Base-by-base conservation (phyloP, 768 basidiomycete species). In the Xerocomellus chrysenteron region DNA sequence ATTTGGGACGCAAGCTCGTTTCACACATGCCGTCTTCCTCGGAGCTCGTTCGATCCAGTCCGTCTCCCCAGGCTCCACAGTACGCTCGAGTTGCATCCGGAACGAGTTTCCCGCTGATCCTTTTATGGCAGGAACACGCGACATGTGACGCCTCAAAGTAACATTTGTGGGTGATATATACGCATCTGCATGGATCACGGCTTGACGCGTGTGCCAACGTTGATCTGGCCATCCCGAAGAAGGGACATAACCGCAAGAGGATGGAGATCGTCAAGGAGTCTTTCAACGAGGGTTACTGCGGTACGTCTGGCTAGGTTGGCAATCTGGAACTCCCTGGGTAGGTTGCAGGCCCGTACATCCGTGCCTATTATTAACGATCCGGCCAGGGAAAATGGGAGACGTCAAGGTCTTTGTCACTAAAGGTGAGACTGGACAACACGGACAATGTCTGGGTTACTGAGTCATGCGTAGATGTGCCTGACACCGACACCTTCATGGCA, bases 201-300 rank as follows among this genome's bases (percentile, higher is more conserved):
- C 48, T 37, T 57, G 50, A 58, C 26, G 9, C 1, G 50, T 30
- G 16, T 60, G 85, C 80, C 7, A 90, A 89, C 55, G 87, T 88
- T 46, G 80, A 86, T 32, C 80, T 84, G 76, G 89, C 89, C 11
- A 79, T 90, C 80, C 82, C 6, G 91, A 94, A 71, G 80, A 80
- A 24, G 78, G 79, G 7, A 78, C 77, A 77, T 48, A 90, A 88
- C 65, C 74, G 83, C 45, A 77, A 86, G 65, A 77, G 83, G 41
- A 87, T 92, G 86, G 81, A 82, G 56, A 75, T 78, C 47, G 82
- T 94, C 33, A 87, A 82, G 60, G 90, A 92, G 65, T 84, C 84
- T 10, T 65, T 88, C n/a, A 78, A 90, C 58, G 88, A 91, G 58
- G 87, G 88, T 3, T 94, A 93, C 65, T 93, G 92, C 60, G 92